phyloP scores from a whole-genome alignment of 1,139 yeast genomes.

The Pneumocystis canis region DNA sequence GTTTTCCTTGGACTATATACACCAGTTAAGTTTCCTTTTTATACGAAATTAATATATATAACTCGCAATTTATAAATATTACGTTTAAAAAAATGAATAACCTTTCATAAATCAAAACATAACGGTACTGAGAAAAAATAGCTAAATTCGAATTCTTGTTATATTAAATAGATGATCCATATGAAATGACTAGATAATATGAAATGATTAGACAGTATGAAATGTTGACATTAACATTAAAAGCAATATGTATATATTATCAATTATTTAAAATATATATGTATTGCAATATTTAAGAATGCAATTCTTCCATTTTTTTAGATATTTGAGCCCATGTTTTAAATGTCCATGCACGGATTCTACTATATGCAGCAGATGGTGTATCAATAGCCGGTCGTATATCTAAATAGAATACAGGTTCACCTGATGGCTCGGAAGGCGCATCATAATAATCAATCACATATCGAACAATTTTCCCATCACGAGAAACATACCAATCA shows the following conservation, averaged over 20 bases:
- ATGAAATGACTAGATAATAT: too few relatives aligned
- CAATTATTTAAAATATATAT: too few relatives aligned
- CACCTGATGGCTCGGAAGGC: conserved; percentile 77
- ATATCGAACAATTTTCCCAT: conserved; percentile 49
- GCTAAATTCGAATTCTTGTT: neutral
- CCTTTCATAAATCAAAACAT: too few relatives aligned
- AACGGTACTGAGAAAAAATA: neutral
- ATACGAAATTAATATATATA: too few relatives aligned
- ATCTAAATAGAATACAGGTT: conserved; percentile 82
- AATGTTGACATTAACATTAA: neutral
- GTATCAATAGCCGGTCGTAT: conserved; percentile 86
- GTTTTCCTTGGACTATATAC: too few relatives aligned
- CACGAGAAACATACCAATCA: conserved; percentile 89
- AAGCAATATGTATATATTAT: neutral
- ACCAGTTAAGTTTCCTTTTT: too few relatives aligned
- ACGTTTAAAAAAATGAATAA: too few relatives aligned
- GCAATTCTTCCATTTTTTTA: neutral
- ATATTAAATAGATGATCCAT: too few relatives aligned
- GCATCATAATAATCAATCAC: conserved; percentile 90
- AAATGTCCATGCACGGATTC: conserved; percentile 4
- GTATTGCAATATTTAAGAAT: neutral
- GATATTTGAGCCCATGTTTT: conserved; percentile 6
- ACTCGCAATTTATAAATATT: too few relatives aligned
- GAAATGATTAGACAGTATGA: neutral
- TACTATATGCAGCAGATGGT: neutral